phyloP scores from a whole-genome alignment of 768 basidiomycete species.

The Russula brevipes region DNA sequence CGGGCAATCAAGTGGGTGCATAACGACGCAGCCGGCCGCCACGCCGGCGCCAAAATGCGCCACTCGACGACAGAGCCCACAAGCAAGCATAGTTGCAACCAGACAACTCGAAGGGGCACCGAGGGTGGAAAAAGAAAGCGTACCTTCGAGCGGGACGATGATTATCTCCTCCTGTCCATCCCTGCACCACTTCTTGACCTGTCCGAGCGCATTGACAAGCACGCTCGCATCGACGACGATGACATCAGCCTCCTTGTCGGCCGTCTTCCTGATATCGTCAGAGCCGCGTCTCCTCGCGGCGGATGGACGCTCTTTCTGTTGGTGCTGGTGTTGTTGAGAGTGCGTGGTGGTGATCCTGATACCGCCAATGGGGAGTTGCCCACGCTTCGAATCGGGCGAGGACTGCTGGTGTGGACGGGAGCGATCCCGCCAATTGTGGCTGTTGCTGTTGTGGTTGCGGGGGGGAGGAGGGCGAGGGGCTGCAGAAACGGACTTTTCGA shows the following conservation, averaged over 20 bases:
- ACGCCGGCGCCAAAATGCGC: conserved; percentile 1
- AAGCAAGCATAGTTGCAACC: neutral
- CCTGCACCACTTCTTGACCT: conserved; percentile 78
- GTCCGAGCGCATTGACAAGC: conserved; percentile 67
- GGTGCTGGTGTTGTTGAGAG: neutral
- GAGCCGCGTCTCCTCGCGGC: conserved; percentile 2
- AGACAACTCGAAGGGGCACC: neutral
- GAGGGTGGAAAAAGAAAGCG: conserved; percentile 26
- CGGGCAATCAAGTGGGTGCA: neutral
- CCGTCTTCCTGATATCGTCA: neutral
- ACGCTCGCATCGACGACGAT: conserved; percentile 80
- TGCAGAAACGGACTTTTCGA: conserved; percentile 64
- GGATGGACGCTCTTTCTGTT: conserved; percentile 9
- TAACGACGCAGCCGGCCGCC: neutral
- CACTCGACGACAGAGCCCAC: neutral
- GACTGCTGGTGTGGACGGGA: conserved; percentile 13
- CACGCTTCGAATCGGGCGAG: conserved; percentile 28
- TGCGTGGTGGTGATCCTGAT: conserved; percentile 14
- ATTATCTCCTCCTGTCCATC: conserved; percentile 73
- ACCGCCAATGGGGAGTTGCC: conserved; percentile 16
- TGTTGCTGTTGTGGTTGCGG: conserved; percentile 25
- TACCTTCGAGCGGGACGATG: conserved; percentile 86
- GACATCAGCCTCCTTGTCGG: conserved; percentile 61
- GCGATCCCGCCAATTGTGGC: conserved; percentile 23
- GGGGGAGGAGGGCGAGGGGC: conserved; percentile 31